These are phyloP conservation scores for Saturnispora hagleri DNA, from an alignment of 805 yeast species.

Conservation along the genomic window DNA sequence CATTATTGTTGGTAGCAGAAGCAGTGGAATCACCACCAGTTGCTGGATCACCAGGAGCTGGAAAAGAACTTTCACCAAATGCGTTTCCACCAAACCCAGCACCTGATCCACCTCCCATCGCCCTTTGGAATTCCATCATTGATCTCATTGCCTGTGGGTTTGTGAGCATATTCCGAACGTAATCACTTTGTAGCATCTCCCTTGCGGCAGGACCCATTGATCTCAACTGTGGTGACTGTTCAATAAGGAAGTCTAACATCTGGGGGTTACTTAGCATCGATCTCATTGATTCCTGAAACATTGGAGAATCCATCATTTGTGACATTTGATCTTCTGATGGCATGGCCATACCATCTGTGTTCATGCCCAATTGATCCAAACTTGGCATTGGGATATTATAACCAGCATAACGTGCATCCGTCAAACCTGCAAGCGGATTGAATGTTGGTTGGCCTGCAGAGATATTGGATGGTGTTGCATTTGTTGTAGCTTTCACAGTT, in stretches of 20 bases:
- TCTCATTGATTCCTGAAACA: constrained; percentile 73
- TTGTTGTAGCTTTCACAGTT: constrained; percentile 16
- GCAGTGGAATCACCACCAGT: constrained; percentile 9
- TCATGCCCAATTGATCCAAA: constrained; percentile 51
- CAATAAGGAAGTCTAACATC: constrained; percentile 74
- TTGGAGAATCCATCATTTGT: constrained; percentile 71
- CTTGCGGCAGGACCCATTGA: constrained; percentile 86
- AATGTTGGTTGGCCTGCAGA: constrained; percentile 84
- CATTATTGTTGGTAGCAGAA: constrained; percentile 14
- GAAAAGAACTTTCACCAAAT: constrained; percentile 30
- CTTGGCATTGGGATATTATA: constrained; percentile 73
- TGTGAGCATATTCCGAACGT: constrained; percentile 66
- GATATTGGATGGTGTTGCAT: constrained; percentile 37
- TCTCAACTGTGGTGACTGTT: constrained; percentile 75
- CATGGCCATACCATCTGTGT: constrained; percentile 83
- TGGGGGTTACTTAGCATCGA: constrained; percentile 80
- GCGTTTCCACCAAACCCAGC: constrained; percentile 16
- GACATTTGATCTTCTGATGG: constrained; percentile 72
- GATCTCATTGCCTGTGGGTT: constrained; percentile 83
- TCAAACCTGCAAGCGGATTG: constrained; percentile 84
- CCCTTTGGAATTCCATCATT: constrained; percentile 66
- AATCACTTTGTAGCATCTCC: constrained; percentile 74
- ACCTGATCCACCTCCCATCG: constrained; percentile 28
- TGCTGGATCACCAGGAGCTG: constrained; percentile 38
- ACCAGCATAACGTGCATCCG: constrained; percentile 96